Evolutionary conservation across 768 basidiomycete species (phyloP), one percentile per base, ranked within the genome.

Genomic region (Leccinellum rugosiceps): DNA sequence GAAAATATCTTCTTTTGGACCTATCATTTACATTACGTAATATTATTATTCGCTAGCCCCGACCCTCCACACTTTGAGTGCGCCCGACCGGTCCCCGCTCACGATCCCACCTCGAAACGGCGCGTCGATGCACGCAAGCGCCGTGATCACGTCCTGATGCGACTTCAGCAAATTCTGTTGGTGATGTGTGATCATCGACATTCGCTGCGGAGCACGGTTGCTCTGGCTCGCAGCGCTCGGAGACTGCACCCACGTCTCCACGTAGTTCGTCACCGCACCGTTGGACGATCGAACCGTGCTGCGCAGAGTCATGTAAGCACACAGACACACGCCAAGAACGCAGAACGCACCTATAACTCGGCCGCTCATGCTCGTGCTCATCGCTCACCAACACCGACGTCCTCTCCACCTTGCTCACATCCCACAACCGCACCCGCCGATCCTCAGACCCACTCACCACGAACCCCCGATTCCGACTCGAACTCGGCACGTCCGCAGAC

Each of bases 101-200:
- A 98, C 83, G 47, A 97, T 82, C 1, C 93, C 91, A 25, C 93
- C 94, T 54, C 91, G 82, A 74, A 98, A 98, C 1, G 96, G 94
- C 1, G 94, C 88, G 61, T 97, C 93, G 53, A 99, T 85, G 61
- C 88, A 90, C 1, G 85, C 85, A 34, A 99, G 72, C 2, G 90
- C 85, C 6, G 90, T 93, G 19, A 98, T 84, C 2, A 93, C 84
- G 67, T 98, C 95, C 63, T 94, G 92, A 68, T 98, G 97, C 6
- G 88, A 81, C 68, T 86, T 87, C 31, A 98, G 76, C 21, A 97
- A 76, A 53, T 87, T 88, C 67, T 94, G 87, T 66, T 96, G 92
- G 67, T 86, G 89, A 50, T 89, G 82, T 14, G 85, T 87, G 54
- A 94, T 88, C 62, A 92, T 72, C 17, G 84, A 88, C 68, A 88